Base-by-base conservation (phyloP, 1,139 yeast species). In the Arxiozyma heterogenica region DNA sequence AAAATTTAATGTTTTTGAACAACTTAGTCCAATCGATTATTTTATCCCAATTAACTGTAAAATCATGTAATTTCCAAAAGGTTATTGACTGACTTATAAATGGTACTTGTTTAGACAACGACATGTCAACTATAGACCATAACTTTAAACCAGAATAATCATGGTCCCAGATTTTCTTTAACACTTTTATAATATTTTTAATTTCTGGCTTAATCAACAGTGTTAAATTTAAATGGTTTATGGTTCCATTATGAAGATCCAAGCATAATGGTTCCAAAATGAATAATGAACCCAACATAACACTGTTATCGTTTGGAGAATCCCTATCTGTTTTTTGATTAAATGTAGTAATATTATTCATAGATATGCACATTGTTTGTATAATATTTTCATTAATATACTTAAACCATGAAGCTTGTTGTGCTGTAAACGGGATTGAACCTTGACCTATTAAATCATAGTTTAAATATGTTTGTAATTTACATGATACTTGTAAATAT, bases 1-100 rank as follows among this genome's bases (percentile, higher is more conserved):
- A 54, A 18, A 58, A 54, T 22, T 54, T 56, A 0, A 61, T 34
- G 6, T 53, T 43, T 15, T 61, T 50, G 12, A 59, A 51, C 8
- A 65, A 48, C 42, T 59, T 59, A 3, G 61, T 57, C 58, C 65
- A 63, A 9, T 66, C 61, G 3, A 63, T 45, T 17, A 70, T 51
- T 1, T 63, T 61, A 41, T 66, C 64, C 69, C 67, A 65, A 38
- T 62, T 53, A 21, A 73, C 57, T 44, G 58, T 59, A 18, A 75
- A 51, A n/a, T 60, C 58, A 49, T 48, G 41, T 7, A 62, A 18
- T 34, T 50, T 54, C 1, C 51, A 55, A 15, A 55, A 30, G 20
- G 44, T 49, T 5, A 60, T 41, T 5, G 52, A 45, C 22, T 51
- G 22, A 4, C 45, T 44, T 11, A 47, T 11, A 4, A 53, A 44